phyloP scores from a whole-genome alignment of 345 rosid species.

The Lumnitzera racemosa region DNA sequence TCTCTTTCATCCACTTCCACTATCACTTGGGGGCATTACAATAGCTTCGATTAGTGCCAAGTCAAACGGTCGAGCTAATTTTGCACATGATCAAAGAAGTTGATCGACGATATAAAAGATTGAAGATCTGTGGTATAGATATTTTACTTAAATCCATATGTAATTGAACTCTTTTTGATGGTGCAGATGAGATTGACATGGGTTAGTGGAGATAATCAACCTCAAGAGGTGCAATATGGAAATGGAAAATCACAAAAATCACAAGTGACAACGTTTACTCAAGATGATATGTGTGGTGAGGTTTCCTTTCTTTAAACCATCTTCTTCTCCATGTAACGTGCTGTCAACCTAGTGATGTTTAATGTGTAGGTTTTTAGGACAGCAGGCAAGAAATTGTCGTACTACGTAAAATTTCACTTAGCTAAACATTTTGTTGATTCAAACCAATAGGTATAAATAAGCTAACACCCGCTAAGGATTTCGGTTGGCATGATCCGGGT shows the following conservation, averaged over 20 bases:
- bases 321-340: background rate
- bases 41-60: no score
- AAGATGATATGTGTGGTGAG: slow-evolving; percentile 56
- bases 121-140: no score
- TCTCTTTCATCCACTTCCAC: no score
- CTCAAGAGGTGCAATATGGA: slow-evolving; percentile 45
- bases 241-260: slow-evolving; percentile 35
- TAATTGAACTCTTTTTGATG: background rate
- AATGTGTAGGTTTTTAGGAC: no score
- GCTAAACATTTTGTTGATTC: background rate
- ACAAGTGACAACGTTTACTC: slow-evolving; percentile 41
- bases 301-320: background rate
- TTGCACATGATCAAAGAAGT: no score
- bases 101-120: no score
- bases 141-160: no score
- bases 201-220: slow-evolving; percentile 49
- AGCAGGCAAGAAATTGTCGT: no score
- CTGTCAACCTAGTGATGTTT: background rate
- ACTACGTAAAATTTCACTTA: background rate
- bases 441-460: slow-evolving; percentile 17
- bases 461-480: slow-evolving; percentile 64
- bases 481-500: slow-evolving; percentile 83
- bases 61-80: no score
- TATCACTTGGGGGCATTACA: no score
- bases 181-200: slow-evolving; percentile 63